These are phyloP conservation scores for Phialemoniopsis sp. DNA, from an alignment of 2,329 filamentous ascomycete species.

Conservation along the genomic window DNA sequence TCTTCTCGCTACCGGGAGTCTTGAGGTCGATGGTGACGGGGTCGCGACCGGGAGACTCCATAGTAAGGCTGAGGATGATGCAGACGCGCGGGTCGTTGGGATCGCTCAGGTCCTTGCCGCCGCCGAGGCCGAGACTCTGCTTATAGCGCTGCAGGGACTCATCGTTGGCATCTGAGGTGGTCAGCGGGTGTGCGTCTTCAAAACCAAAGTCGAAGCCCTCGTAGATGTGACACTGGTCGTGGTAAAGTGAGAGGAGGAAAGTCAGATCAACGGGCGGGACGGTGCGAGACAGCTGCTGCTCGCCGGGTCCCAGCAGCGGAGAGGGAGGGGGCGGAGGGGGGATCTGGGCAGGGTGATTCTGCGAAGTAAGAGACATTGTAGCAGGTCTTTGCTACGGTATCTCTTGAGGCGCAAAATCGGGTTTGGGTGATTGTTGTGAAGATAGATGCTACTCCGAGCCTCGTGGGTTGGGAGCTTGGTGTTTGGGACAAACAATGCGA, in stretches of 20 bases:
- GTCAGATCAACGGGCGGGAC: neutral
- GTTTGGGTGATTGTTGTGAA: neutral
- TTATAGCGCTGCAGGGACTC: constrained; percentile 98
- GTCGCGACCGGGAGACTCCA: constrained; percentile 76
- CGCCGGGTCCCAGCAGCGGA: no score
- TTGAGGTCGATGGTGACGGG: constrained; percentile 90
- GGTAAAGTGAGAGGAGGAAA: neutral
- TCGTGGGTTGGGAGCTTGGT: neutral
- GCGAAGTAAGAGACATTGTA: no score
- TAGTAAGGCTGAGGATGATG: constrained; percentile 86
- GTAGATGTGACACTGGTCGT: no score
- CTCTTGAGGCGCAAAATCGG: no score
- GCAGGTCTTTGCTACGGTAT: no score
- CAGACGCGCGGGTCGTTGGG: constrained; percentile 82
- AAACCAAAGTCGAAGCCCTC: no score
- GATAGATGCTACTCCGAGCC: neutral
- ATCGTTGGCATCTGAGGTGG: constrained; percentile 60
- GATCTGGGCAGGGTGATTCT: neutral
- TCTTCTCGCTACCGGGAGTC: constrained; percentile 65
- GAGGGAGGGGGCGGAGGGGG: neutral
- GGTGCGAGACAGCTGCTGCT: no score
- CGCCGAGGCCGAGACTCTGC: constrained; percentile 83
- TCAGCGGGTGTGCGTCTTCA: neutral
- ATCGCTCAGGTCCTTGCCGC: constrained; percentile 68
- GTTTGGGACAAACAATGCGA: neutral